These are phyloP conservation scores for Colletotrichum musae DNA, from an alignment of 2,329 filamentous ascomycete species.

Conservation along the genomic window DNA sequence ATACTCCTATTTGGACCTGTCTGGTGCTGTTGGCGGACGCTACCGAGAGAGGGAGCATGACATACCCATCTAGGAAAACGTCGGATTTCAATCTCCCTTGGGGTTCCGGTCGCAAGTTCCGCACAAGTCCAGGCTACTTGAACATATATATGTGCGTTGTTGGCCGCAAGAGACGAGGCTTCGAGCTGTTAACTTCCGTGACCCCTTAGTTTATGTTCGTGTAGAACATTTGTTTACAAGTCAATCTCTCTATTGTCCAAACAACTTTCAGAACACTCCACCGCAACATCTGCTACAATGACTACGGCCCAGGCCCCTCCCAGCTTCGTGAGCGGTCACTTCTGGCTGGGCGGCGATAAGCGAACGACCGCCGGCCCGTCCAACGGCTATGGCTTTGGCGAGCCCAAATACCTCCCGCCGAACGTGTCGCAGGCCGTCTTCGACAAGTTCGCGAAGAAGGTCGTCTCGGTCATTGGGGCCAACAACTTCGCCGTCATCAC, in stretches of 20 bases:
- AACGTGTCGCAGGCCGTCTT: slow-evolving; percentile 8
- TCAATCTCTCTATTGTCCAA: background rate
- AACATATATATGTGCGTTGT: background rate
- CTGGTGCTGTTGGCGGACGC: no score
- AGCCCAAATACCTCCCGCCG: slow-evolving; percentile 5
- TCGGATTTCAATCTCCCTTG: background rate
- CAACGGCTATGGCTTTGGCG: slow-evolving; percentile 8
- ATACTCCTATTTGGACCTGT: no score
- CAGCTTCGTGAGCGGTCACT: slow-evolving; percentile 9
- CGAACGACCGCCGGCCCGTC: background rate
- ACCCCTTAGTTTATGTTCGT: no score
- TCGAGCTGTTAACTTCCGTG: no score
- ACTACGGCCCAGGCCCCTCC: slow-evolving; percentile 13
- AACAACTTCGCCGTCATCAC: slow-evolving; percentile 27
- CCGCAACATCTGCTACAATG: background rate
- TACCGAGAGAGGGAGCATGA: background rate
- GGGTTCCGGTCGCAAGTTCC: background rate
- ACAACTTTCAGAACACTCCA: background rate
- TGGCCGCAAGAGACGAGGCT: no score
- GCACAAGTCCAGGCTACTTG: background rate
- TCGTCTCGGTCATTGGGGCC: background rate
- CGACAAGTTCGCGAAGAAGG: background rate
- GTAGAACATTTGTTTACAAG: no score
- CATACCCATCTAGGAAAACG: background rate
- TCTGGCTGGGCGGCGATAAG: slow-evolving; percentile 15